Percentiles rank a stretch among this genome's conserved stretches.
Evolutionary conservation across 2,329 filamentous ascomycete genomes (phyloP).

Genomic region (Pseudopyricularia javanii): DNA sequence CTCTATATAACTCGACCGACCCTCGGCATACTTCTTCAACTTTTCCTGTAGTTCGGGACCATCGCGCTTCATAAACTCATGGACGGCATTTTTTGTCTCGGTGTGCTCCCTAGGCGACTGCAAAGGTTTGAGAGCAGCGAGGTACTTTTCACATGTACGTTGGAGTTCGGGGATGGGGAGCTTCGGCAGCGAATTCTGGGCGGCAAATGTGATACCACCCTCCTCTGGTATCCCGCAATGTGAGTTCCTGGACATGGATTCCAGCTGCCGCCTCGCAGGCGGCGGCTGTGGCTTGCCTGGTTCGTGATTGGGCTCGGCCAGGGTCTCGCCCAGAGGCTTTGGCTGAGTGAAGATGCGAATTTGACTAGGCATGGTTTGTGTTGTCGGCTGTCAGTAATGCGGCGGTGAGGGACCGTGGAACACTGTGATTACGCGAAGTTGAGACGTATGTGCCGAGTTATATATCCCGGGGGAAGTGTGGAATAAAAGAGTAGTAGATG

Average conservation of each 20-base stretch:
- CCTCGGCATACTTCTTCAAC: slow-evolving; percentile 78
- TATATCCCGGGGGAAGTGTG: slow-evolving; percentile 75
- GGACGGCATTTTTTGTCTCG: slow-evolving; percentile 67
- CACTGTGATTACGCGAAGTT: slow-evolving; percentile 54
- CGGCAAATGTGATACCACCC: slow-evolving; percentile 75
- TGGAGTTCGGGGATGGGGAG: slow-evolving; percentile 87
- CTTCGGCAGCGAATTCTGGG: slow-evolving; percentile 80
- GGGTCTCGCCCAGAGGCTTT: slow-evolving; percentile 59
- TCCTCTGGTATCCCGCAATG: slow-evolving; percentile 38
- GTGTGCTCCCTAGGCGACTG: slow-evolving; percentile 71
- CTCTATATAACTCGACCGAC: slow-evolving; percentile 92
- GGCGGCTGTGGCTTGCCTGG: slow-evolving; percentile 17
- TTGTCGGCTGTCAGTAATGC: slow-evolving; percentile 23
- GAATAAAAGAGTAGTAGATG: slow-evolving; percentile 89
- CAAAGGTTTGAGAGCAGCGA: slow-evolving; percentile 67
- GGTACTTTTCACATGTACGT: slow-evolving; percentile 63
- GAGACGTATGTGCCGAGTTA: slow-evolving; percentile 72
- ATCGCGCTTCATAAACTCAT: slow-evolving; percentile 71
- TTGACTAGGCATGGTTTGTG: slow-evolving; percentile 44
- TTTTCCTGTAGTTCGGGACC: slow-evolving; percentile 80
- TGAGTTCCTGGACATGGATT: slow-evolving; percentile 34
- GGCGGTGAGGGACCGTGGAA: slow-evolving; percentile 3
- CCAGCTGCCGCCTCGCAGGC: slow-evolving; percentile 16
- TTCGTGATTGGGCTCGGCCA: slow-evolving; percentile 31
- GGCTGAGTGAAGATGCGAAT: slow-evolving; percentile 58